Evolutionary conservation across 2,329 filamentous ascomycete species (phyloP).

Genomic region (Penicillium oxalicum): DNA sequence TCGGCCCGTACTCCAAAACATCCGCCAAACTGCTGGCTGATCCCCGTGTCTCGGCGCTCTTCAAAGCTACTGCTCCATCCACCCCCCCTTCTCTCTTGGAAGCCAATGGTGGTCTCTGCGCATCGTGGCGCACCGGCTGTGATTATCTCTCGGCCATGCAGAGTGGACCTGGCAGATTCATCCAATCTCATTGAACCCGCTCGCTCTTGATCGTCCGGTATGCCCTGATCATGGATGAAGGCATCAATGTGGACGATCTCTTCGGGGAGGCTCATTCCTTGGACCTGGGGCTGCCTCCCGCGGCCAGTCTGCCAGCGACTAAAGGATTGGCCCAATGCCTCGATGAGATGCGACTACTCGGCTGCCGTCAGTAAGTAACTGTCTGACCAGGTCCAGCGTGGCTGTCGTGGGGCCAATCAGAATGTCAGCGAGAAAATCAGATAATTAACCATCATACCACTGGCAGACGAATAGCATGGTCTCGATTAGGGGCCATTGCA

Average conservation of each 20-base stretch:
- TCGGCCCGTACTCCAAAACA: too few relatives aligned
- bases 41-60: not conserved
- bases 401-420: too few relatives aligned
- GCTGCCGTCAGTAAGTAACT: constrained; percentile 70
- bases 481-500: constrained; percentile 77
- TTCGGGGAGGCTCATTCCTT: constrained; percentile 60
- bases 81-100: too few relatives aligned
- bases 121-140: not conserved
- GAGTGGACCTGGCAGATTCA: constrained; percentile 5
- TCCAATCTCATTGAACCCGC: constrained; percentile 2
- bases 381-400: not conserved
- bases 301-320: constrained; percentile 45
- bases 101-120: not conserved
- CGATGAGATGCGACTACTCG: constrained; percentile 67
- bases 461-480: constrained; percentile 75
- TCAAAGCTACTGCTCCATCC: too few relatives aligned
- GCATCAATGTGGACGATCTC: constrained; percentile 63
- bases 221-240: constrained; percentile 54
- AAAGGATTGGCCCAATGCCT: constrained; percentile 67
- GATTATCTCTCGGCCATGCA: constrained; percentile 11
- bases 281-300: constrained; percentile 49
- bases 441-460: too few relatives aligned
- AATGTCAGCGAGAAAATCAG: not conserved
- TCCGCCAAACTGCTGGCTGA: too few relatives aligned
- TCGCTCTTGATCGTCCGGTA: constrained; percentile 18